Conservation (phyloP, 805 yeast species). For the Jamesozyma gamospora region DNA sequence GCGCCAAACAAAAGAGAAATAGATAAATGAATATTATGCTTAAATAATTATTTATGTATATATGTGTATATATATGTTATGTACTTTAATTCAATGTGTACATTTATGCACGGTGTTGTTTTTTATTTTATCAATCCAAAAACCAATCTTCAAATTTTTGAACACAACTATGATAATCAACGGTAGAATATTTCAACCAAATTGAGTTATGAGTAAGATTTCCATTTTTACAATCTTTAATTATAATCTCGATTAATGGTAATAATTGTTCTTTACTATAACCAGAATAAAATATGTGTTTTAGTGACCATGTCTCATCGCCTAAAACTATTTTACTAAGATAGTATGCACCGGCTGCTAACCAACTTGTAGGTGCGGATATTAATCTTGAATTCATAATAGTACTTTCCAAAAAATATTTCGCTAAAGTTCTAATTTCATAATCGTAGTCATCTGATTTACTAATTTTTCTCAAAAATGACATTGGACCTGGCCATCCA, state of each 20-base stretch:
- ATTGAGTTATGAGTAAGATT: conserved; percentile 58
- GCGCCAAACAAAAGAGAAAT: conserved; percentile 45
- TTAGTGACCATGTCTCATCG: conserved; percentile 70
- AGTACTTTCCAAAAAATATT: conserved; percentile 77
- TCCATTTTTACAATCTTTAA: conserved; percentile 52
- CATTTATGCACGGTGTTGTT: not conserved
- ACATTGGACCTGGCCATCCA: conserved; percentile 98
- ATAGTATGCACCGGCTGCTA: conserved; percentile 86
- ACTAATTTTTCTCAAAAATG: conserved; percentile 78
- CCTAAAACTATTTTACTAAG: conserved; percentile 62
- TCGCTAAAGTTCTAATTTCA: conserved; percentile 82
- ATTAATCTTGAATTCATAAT: conserved; percentile 82
- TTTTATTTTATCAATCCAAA: not conserved
- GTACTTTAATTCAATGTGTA: not conserved
- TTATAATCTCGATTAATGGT: conserved; percentile 60
- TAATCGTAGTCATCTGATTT: conserved; percentile 94
- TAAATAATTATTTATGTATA: not conserved
- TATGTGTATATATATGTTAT: not conserved
- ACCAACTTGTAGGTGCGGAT: conserved; percentile 83
- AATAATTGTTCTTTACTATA: conserved; percentile 70
- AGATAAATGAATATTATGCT: conserved; percentile 6
- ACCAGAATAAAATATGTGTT: conserved; percentile 79
- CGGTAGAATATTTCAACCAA: conserved; percentile 75
- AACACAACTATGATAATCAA: conserved; percentile 67
- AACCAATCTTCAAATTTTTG: conserved; percentile 6